Evolutionary conservation across 1,284 basidiomycete genomes (phyloP).

Genomic region (Schizophyllum commune): DNA sequence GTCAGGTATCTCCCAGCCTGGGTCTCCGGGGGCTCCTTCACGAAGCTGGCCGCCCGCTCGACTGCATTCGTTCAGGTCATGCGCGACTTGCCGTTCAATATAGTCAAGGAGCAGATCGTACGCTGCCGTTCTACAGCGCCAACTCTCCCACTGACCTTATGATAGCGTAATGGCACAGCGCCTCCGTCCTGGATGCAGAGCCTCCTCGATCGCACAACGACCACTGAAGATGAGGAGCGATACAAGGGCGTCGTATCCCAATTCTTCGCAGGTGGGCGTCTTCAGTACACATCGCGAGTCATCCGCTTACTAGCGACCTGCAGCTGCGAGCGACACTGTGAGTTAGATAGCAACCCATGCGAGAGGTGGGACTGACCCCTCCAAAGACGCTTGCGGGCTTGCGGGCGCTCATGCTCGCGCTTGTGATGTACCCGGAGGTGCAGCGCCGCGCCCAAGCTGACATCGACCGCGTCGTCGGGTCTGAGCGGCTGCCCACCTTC

Average conservation of each 20-base stretch:
- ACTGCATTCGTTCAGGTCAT: not conserved
- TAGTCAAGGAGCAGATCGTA: not conserved
- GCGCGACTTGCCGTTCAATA: not conserved
- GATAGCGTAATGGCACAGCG: not conserved
- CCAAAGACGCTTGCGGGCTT: slow-evolving; percentile 5
- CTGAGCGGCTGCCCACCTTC: slow-evolving; percentile 7
- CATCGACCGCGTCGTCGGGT: slow-evolving; percentile 8
- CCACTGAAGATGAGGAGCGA: not conserved
- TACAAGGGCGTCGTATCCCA: not conserved
- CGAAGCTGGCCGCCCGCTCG: not conserved
- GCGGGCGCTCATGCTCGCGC: slow-evolving; percentile 8
- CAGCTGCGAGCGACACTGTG: not conserved
- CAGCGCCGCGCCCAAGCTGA: slow-evolving; percentile 9
- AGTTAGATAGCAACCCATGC: not conserved
- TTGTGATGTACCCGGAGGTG: slow-evolving; percentile 8
- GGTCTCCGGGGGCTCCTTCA: not conserved
- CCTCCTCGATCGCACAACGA: not conserved
- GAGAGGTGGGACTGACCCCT: not conserved
- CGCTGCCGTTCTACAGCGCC: not conserved
- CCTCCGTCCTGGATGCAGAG: not conserved
- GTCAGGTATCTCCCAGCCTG: not conserved
- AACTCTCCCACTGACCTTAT: not conserved
- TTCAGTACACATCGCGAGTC: not conserved
- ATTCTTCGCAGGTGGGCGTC: not conserved
- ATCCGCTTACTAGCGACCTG: not conserved